Conservation (phyloP, 176 grass and related monocot genomes). For the Pontederia crassipes region DNA sequence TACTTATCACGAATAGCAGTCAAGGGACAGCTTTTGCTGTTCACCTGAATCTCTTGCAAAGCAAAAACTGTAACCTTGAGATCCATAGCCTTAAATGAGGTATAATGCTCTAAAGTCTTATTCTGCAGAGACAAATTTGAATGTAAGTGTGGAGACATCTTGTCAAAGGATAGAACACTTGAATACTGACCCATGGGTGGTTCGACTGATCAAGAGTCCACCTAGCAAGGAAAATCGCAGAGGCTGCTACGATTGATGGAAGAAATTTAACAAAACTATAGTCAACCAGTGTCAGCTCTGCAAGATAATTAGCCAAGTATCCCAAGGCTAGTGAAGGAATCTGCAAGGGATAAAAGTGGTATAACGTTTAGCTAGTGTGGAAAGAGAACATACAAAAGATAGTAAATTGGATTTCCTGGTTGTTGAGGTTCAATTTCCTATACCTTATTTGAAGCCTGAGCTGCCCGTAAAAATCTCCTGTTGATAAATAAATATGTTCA, state of each 20-base stretch:
- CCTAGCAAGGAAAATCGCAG: constrained; percentile 6
- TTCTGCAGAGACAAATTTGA: constrained; percentile 29
- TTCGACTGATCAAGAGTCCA: background rate
- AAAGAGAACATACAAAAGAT: too few relatives aligned
- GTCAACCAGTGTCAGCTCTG: constrained; percentile 11
- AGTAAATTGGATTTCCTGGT: too few relatives aligned
- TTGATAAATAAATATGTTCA: background rate
- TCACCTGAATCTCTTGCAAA: constrained; percentile 61
- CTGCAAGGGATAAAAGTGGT: background rate
- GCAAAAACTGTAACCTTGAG: constrained; percentile 36
- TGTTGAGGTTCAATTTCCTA: too few relatives aligned
- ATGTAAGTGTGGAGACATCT: too few relatives aligned
- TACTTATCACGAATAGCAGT: constrained; percentile 73
- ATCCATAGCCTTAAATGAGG: constrained; percentile 56
- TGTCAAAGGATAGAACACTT: too few relatives aligned
- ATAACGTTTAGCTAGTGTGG: too few relatives aligned
- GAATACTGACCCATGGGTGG: constrained; percentile 9
- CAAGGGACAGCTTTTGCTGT: constrained; percentile 40
- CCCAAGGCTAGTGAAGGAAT: background rate
- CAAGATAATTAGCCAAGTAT: constrained; percentile 5
- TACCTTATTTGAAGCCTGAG: too few relatives aligned
- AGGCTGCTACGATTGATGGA: constrained; percentile 5
- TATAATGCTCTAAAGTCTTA: constrained; percentile 65
- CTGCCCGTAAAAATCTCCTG: background rate
- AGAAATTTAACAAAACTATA: constrained; percentile 7